phyloP scores from a whole-genome alignment of 108 stramenopile genomes.

The Cyclotella atomus region DNA sequence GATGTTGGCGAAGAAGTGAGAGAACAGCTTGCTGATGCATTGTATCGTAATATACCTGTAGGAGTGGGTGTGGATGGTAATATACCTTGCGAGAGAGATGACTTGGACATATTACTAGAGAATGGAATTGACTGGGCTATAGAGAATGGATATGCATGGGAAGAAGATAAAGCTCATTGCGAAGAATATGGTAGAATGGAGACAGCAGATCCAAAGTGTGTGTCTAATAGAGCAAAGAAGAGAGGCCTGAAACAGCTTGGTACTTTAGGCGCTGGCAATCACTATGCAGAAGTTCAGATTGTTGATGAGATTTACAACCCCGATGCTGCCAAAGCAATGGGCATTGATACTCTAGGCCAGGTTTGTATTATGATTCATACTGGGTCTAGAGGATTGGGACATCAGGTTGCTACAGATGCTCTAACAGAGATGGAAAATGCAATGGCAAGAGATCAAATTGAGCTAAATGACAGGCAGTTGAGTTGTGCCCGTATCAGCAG shows the following conservation, averaged over 20 bases:
- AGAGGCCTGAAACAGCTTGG: constrained; percentile 86
- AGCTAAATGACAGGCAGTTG: constrained; percentile 82
- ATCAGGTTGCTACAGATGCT: constrained; percentile 91
- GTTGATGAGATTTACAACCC: constrained; percentile 84
- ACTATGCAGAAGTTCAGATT: constrained; percentile 88
- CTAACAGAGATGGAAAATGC: constrained; percentile 80
- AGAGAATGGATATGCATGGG: constrained; percentile 83
- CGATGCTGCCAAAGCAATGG: constrained; percentile 73
- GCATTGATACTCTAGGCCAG: constrained; percentile 66
- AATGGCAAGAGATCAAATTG: constrained; percentile 75
- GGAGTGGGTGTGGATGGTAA: constrained; percentile 84
- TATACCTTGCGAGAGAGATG: constrained; percentile 59
- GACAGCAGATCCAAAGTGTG: constrained; percentile 66
- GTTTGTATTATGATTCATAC: constrained; percentile 90
- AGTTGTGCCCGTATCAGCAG: constrained; percentile 79
- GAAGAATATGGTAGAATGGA: constrained; percentile 68
- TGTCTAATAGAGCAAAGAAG: constrained; percentile 77
- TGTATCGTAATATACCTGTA: constrained; percentile 89
- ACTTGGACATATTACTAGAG: constrained; percentile 70
- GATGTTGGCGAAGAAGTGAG: constrained; percentile 56
- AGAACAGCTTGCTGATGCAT: constrained; percentile 68
- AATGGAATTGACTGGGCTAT: constrained; percentile 86
- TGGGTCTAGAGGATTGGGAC: constrained; percentile 80
- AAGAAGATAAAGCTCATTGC: constrained; percentile 86
- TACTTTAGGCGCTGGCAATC: constrained; percentile 86